A percentile compares a stretch with the other conserved stretches of the same genome.
phyloP scores from a whole-genome alignment of 176 grass and related monocot species.

The Avena atlantica region DNA sequence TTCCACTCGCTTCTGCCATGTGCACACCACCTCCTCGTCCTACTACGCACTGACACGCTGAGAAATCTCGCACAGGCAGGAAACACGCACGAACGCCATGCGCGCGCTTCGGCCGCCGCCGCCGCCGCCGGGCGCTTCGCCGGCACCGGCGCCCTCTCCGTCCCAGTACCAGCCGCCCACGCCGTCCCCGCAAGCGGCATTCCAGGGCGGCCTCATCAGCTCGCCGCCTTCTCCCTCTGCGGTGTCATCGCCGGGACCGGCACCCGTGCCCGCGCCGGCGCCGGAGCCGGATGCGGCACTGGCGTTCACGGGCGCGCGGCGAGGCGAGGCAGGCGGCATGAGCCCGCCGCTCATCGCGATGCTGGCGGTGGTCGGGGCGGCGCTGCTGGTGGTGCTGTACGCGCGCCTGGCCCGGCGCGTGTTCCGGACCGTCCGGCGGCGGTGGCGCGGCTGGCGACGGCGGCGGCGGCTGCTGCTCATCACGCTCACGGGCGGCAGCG shows the following conservation, averaged over 20 bases:
- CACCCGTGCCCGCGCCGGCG: slow-evolving; percentile 7
- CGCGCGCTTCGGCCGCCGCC: slow-evolving; percentile 1
- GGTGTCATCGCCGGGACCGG: background rate
- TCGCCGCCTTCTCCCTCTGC: slow-evolving; percentile 47
- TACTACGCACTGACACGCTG: slow-evolving; percentile 26
- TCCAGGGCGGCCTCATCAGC: slow-evolving; percentile 7
- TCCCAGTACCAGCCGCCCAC: slow-evolving; percentile 31
- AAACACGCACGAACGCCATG: slow-evolving; percentile 4
- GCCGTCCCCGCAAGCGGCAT: slow-evolving; percentile 24
- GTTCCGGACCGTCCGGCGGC: slow-evolving; percentile 48
- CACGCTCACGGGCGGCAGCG: slow-evolving; percentile 37
- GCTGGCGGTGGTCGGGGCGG: slow-evolving; percentile 88
- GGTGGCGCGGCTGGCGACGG: slow-evolving; percentile 42
- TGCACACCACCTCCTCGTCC: slow-evolving; percentile 16
- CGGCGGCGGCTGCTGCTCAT: slow-evolving; percentile 41
- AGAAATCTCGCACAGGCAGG: background rate
- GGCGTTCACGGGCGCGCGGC: background rate
- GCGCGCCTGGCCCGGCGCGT: slow-evolving; percentile 67
- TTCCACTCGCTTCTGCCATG: slow-evolving; percentile 31
- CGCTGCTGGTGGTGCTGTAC: slow-evolving; percentile 94
- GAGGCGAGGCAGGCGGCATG: slow-evolving; percentile 14
- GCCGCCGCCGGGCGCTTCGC: background rate
- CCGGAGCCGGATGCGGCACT: slow-evolving; percentile 1
- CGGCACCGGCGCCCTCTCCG: slow-evolving; percentile 17
- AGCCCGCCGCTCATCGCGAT: slow-evolving; percentile 97